These are phyloP conservation scores for Chaetothyriales sp. DNA, from an alignment of 2,329 filamentous ascomycete species.

Conservation along the genomic window DNA sequence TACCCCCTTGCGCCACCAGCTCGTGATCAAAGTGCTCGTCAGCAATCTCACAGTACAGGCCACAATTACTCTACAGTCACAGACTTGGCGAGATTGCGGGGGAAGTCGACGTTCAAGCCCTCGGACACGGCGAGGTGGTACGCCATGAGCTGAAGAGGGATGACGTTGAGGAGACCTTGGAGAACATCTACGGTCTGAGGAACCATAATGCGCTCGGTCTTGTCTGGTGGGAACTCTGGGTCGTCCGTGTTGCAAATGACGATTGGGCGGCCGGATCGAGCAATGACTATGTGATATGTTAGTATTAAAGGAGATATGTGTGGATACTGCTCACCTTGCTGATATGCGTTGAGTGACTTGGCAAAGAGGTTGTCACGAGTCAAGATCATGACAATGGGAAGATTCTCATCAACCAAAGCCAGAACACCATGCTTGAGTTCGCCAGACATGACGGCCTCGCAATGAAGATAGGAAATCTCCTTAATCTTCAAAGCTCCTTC, in stretches of 20 bases:
- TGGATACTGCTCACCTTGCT: slow-evolving; percentile 53
- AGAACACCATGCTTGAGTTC: slow-evolving; percentile 98
- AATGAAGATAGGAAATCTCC: slow-evolving; percentile 98
- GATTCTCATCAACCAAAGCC: slow-evolving; percentile 91
- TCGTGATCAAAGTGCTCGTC: neutral
- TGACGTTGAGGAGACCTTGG: slow-evolving; percentile 93
- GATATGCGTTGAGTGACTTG: slow-evolving; percentile 98
- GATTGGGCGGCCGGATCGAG: slow-evolving; percentile 87
- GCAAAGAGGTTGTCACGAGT: slow-evolving; percentile 91
- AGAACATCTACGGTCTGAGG: slow-evolving; percentile 89
- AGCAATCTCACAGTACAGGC: neutral
- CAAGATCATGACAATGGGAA: slow-evolving; percentile 98
- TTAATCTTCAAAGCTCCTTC: slow-evolving; percentile 98
- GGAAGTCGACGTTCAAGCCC: slow-evolving; percentile 95
- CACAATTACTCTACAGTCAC: slow-evolving; percentile 73
- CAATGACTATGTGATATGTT: slow-evolving; percentile 56
- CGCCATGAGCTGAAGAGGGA: slow-evolving; percentile 91
- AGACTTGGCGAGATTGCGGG: slow-evolving; percentile 94
- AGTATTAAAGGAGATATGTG: slow-evolving; percentile 17
- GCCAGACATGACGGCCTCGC: slow-evolving; percentile 98
- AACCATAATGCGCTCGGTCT: slow-evolving; percentile 95
- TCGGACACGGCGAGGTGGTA: slow-evolving; percentile 98
- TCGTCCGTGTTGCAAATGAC: slow-evolving; percentile 93
- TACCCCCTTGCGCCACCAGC: neutral
- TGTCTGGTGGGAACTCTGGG: slow-evolving; percentile 70